Percentiles rank a stretch among this genome's conserved stretches.
phyloP scores from a whole-genome alignment of 805 yeast species.

The Gaillardinia entomophila region DNA sequence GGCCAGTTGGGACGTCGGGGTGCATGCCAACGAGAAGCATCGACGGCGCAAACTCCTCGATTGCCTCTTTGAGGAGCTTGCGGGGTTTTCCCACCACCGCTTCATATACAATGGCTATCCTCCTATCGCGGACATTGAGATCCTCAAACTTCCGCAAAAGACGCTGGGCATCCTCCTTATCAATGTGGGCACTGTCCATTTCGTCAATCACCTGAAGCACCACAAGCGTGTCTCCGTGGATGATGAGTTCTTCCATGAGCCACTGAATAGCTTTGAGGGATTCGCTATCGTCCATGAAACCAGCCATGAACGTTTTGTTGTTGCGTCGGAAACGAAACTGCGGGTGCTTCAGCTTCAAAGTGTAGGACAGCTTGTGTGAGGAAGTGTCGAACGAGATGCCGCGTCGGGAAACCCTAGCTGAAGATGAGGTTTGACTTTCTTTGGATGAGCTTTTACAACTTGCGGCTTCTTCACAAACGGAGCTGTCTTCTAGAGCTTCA shows the following conservation, averaged over 20 bases:
- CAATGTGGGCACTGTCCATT: constrained; percentile 20
- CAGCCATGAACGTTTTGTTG: constrained; percentile 37
- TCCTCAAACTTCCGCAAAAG: constrained; percentile 25
- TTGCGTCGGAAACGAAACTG: constrained; percentile 38
- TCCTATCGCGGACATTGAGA: constrained; percentile 29
- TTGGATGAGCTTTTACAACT: no score
- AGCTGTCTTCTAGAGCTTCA: not conserved
- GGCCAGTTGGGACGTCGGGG: constrained; percentile 22
- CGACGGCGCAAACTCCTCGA: constrained; percentile 37
- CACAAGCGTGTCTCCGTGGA: constrained; percentile 38
- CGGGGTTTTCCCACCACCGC: constrained; percentile 38
- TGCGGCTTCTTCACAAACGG: no score
- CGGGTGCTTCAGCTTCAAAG: constrained; percentile 37
- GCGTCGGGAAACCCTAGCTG: constrained; percentile 8
- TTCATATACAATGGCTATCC: constrained; percentile 35
- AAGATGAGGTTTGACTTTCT: no score
- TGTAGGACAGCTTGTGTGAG: constrained; percentile 27
- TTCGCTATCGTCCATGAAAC: constrained; percentile 32
- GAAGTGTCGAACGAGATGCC: constrained; percentile 40
- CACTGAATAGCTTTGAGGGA: constrained; percentile 37
- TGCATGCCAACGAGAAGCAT: constrained; percentile 42
- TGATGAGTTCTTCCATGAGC: constrained; percentile 39
- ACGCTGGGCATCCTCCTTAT: constrained; percentile 21
- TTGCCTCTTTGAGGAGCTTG: constrained; percentile 31
- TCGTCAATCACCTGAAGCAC: constrained; percentile 38